These are phyloP conservation scores for Erysimum cheiranthoides DNA, from an alignment of 345 rosid species.

Conservation along the genomic window DNA sequence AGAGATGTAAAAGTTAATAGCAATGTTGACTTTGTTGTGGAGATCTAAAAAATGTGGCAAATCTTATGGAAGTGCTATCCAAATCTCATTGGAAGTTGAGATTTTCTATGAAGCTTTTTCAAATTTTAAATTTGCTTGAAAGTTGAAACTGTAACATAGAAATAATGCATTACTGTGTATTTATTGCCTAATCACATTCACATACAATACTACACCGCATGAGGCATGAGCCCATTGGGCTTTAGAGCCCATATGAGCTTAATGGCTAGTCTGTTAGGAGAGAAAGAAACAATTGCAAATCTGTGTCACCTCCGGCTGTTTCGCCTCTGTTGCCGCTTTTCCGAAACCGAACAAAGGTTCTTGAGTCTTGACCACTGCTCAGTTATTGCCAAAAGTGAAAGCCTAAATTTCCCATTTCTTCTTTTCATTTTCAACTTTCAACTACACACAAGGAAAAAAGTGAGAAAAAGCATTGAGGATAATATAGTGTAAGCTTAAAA, in stretches of 20 bases:
- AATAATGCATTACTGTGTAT: not conserved
- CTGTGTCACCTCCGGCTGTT: conserved; percentile 29
- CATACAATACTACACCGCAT: not conserved
- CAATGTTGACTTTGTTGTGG: conserved; percentile 18
- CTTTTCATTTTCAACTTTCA: conserved; percentile 31
- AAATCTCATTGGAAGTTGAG: conserved; percentile 30
- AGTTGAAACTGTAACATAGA: conserved; percentile 11
- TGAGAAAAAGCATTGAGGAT: conserved; percentile 17
- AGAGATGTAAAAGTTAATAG: not conserved
- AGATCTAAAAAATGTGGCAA: conserved; percentile 11
- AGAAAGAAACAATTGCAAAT: not conserved
- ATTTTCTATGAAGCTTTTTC: not conserved
- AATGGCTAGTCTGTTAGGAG: not conserved
- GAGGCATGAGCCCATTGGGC: conserved; percentile 8
- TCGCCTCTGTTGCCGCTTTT: conserved; percentile 1
- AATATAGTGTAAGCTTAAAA: conserved; percentile 2
- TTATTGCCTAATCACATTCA: not conserved
- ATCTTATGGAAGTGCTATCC: conserved; percentile 20
- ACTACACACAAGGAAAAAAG: conserved; percentile 5
- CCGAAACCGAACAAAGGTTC: conserved; percentile 16
- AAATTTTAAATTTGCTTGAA: not conserved
- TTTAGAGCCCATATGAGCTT: not conserved
- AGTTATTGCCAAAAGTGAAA: conserved; percentile 19
- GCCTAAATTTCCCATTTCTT: not conserved
- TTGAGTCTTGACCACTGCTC: conserved; percentile 27